Conservation (phyloP, 352 stramenopile species). For the Pythium dissimile region DNA sequence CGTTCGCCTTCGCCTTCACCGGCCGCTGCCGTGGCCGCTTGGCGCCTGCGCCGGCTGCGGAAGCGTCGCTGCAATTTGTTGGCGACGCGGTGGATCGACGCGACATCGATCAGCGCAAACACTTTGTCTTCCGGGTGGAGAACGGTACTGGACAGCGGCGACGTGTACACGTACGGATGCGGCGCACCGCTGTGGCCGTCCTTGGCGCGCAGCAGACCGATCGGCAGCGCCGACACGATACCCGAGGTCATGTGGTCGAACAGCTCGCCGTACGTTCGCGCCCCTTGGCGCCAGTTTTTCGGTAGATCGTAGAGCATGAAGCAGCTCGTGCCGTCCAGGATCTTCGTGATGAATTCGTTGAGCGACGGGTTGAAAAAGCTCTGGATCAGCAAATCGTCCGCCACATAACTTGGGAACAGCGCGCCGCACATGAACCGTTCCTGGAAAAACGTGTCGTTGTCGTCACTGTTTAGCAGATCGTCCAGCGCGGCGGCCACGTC, state of each 20-base stretch:
- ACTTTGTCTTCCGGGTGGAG: slow-evolving; percentile 75
- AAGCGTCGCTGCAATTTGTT: slow-evolving; percentile 78
- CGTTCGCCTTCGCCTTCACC: too few species aligned
- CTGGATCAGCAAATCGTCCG: slow-evolving; percentile 80
- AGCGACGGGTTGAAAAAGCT: slow-evolving; percentile 86
- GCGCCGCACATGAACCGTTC: slow-evolving; percentile 82
- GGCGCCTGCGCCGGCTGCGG: slow-evolving; percentile 24
- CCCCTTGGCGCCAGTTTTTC: slow-evolving; percentile 38
- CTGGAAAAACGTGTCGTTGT: slow-evolving; percentile 84
- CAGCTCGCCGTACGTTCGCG: slow-evolving; percentile 61
- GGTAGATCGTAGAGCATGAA: slow-evolving; percentile 83
- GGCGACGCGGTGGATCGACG: slow-evolving; percentile 64
- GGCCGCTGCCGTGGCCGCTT: neutral
- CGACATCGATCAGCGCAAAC: slow-evolving; percentile 78
- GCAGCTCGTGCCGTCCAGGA: slow-evolving; percentile 81
- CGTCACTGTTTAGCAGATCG: slow-evolving; percentile 33
- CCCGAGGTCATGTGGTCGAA: slow-evolving; percentile 77
- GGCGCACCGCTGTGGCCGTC: slow-evolving; percentile 43
- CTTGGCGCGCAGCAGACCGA: slow-evolving; percentile 64
- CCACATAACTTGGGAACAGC: slow-evolving; percentile 76
- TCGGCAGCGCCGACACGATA: slow-evolving; percentile 68
- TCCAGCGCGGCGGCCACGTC: slow-evolving; percentile 21
- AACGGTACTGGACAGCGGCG: slow-evolving; percentile 49
- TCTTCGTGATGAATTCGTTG: slow-evolving; percentile 81
- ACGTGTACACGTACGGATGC: slow-evolving; percentile 83